These are phyloP conservation scores for Lentinula sp. DNA, from an alignment of 768 basidiomycete genomes.

Conservation along the genomic window DNA sequence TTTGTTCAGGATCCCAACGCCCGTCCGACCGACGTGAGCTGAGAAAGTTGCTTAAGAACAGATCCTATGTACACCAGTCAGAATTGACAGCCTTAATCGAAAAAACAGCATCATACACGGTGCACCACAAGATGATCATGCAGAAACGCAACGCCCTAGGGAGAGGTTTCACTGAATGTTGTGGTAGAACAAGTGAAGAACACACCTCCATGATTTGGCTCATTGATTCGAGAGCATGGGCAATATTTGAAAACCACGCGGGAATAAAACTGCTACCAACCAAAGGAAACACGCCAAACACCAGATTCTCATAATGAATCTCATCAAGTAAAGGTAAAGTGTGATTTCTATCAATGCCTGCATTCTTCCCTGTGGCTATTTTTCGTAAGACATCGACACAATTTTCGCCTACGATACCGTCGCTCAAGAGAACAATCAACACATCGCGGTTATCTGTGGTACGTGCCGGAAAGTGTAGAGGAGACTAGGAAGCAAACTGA, in stretches of 20 bases:
- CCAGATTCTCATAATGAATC: neutral
- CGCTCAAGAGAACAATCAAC: neutral
- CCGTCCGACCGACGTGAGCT: neutral
- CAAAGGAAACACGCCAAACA: conserved; percentile 3
- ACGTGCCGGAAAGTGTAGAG: neutral
- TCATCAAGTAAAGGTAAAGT: neutral
- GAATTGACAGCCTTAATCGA: neutral
- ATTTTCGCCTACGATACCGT: neutral
- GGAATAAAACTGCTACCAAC: neutral
- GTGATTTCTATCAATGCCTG: conserved; percentile 1
- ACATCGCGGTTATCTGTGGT: conserved; percentile 1
- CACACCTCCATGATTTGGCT: conserved; percentile 4
- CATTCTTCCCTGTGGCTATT: neutral
- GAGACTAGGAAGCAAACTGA: neutral
- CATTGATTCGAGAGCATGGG: neutral
- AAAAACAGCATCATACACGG: neutral
- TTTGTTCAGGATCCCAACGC: neutral
- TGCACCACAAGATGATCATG: conserved; percentile 5
- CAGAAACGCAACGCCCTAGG: conserved; percentile 3
- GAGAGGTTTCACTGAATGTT: too few species aligned
- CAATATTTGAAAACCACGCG: neutral
- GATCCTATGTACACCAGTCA: neutral
- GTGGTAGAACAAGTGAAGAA: neutral
- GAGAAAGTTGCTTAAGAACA: conserved; percentile 3
- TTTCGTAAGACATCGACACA: neutral